Evolutionary conservation across 805 yeast species (phyloP), one percentile per base, ranked within the genome.

Genomic region (Barnettozyma californica): DNA sequence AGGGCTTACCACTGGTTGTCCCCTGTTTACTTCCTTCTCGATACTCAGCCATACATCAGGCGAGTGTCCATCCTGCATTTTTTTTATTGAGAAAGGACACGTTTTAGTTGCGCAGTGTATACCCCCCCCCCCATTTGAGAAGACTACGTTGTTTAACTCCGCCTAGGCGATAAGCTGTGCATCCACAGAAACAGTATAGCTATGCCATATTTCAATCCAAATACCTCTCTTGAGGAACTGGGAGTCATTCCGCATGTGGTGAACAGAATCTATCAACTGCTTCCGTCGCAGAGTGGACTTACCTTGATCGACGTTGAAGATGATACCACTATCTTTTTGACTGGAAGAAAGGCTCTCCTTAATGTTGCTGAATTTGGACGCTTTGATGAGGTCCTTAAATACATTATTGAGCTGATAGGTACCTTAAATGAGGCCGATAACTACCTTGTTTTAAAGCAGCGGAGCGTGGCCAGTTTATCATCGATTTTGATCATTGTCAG

Each of bases 401-500:
- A 60, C 34, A 42, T 68, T 1, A 43, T 57, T 21, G 54, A 54
- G 5, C 51, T 61, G 9, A 47, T 68, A 27, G 62, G 64, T 25
- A 51, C 57, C 44, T 46, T 68, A 49, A 64, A 65, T 50, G 51
- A 59, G 37, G 43, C 42, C n/a, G 68, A 64, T 31, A 53, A 54
- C 36, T 54, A 56, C 33, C 46, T 56, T 8, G 52, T 65, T 2
- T 35, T 68, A 11, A 54, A 52, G 26, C 66, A 67, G 39, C 54
- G 71, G 31, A 51, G 46, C 20, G 46, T 49, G 4, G 20, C 58
- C 2, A 61, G 69, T 27, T 41, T 69, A 19, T 57, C 63, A 11
- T 70, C 80, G 0, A 53, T 72, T 1, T 54, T 68, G 20, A 59
- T 73, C 1, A 44, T 75, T 9, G 46, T 73, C 10, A 60, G 73